Base-by-base conservation (phyloP, 352 stramenopile species). In the Phytopythium mirpurense region DNA sequence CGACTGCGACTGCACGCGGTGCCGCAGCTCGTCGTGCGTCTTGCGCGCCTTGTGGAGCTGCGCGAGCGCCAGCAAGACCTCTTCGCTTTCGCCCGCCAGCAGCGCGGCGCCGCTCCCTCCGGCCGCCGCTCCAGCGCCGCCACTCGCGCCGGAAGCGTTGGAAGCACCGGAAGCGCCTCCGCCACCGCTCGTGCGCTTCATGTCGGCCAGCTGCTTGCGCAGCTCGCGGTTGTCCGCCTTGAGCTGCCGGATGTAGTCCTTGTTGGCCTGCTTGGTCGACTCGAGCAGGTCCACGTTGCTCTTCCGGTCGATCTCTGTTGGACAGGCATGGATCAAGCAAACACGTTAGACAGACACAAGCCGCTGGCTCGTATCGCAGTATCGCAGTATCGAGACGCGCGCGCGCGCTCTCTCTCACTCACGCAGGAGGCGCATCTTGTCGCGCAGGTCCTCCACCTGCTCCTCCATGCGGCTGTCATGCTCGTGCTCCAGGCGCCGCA, bases 171-270 rank as follows among this genome's bases (percentile, higher is more conserved):
- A 12, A 3, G 4, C 18, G 19, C 29, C 29, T 5, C 37, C 54
- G 10, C 42, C 36, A 16, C 51, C 48, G 56, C 26, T 68, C 19
- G 70, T 74, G 6, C 78, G 70, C 56, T 93, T 90, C 18, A 96
- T 50, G 50, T 95, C 76, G 24, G 78, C 79, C 11, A 95, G 54
- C 44, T 95, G 81, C 60, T 95, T 91, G 35, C 88, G 71, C 32
- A 96, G 51, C 15, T 96, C 85, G 18, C 87, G 88, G 60, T 97
- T 97, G 54, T 96, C 88, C 54, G 80, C 74, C 45, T 95, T 88
- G 42, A 97, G 67, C 49, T 90, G 67, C 14, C 78, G 74, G 53
- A 93, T 90, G 53, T 95, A 94, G 36, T 96, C 83, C 48, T 96
- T 94, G 62, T 96, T 96, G 32, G 85, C 88, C 47, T 90, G 78